Conservation (phyloP, 1,284 basidiomycete species). For the Ceratorhiza oryzae-sativae region DNA sequence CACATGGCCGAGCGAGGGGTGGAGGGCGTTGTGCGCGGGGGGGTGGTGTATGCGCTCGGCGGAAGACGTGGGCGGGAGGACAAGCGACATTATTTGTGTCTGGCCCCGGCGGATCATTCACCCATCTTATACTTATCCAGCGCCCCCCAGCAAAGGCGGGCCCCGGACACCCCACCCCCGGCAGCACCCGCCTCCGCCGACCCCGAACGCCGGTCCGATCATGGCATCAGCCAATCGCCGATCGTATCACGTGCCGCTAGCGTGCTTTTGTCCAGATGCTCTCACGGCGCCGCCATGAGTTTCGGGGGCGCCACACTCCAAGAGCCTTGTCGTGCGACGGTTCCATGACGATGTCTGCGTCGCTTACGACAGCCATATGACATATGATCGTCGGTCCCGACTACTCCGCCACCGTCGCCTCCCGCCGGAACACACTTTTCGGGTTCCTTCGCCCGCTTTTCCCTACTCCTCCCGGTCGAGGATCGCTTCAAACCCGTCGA, state of each 20-base stretch:
- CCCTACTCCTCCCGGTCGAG: too few species aligned
- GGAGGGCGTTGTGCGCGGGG: conserved; percentile 32
- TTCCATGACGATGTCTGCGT: background rate
- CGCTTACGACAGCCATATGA: background rate
- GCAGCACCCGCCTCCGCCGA: background rate
- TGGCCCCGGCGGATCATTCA: conserved; percentile 38
- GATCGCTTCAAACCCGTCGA: too few species aligned
- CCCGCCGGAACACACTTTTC: too few species aligned
- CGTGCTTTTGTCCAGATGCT: background rate
- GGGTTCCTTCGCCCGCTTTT: too few species aligned
- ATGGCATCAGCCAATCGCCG: background rate
- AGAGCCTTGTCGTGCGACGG: background rate
- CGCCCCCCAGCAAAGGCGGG: background rate
- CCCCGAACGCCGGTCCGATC: background rate
- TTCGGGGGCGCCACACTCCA: background rate
- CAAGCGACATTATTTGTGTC: conserved; percentile 24
- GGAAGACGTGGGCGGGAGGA: conserved; percentile 10
- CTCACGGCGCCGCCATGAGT: background rate
- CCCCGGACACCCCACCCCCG: background rate
- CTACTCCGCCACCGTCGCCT: background rate
- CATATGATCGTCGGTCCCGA: background rate
- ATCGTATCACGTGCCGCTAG: background rate
- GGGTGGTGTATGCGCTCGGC: conserved; percentile 36
- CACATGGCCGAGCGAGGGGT: conserved; percentile 48
- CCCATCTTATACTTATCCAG: conserved; percentile 24